These are phyloP conservation scores for Dichotomopilus funicola DNA, from an alignment of 2,329 filamentous ascomycete species.

Conservation along the genomic window DNA sequence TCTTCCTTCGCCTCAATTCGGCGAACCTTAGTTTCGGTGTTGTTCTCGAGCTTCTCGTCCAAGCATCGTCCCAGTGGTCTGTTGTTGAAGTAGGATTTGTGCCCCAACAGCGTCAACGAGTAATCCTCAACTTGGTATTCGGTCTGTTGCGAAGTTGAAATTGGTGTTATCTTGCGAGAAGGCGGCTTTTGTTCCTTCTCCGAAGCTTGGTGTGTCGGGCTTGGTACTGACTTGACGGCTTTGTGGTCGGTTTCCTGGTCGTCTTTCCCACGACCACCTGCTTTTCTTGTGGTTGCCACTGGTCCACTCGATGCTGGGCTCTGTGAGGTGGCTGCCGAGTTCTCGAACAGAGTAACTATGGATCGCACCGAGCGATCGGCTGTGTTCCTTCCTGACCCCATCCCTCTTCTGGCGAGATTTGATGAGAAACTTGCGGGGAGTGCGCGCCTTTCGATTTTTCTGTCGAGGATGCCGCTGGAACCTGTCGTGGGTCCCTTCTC, in stretches of 20 bases:
- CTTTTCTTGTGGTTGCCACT: not conserved
- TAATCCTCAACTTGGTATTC: conserved; percentile 24
- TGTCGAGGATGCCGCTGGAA: conserved; percentile 18
- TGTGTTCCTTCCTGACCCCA: not conserved
- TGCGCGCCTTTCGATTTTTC: conserved; percentile 21
- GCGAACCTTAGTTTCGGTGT: not conserved
- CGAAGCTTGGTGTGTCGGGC: not conserved
- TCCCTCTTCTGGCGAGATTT: conserved; percentile 20
- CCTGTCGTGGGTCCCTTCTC: not conserved
- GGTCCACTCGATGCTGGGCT: not conserved
- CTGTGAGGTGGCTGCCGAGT: not conserved
- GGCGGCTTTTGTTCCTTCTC: not conserved
- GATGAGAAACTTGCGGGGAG: conserved; percentile 28
- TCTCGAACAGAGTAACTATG: conserved; percentile 11
- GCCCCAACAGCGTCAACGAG: conserved; percentile 30
- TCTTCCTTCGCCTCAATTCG: not conserved
- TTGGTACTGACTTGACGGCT: not conserved
- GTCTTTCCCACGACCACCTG: not conserved
- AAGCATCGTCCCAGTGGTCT: conserved; percentile 29
- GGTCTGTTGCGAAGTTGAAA: not conserved
- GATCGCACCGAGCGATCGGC: conserved; percentile 6
- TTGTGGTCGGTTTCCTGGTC: not conserved
- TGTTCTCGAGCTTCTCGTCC: conserved; percentile 17
- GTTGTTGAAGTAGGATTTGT: conserved; percentile 29
- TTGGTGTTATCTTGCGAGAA: not conserved